Evolutionary conservation across 768 basidiomycete species (phyloP).

Genomic region (Aureoboletus auriporus): DNA sequence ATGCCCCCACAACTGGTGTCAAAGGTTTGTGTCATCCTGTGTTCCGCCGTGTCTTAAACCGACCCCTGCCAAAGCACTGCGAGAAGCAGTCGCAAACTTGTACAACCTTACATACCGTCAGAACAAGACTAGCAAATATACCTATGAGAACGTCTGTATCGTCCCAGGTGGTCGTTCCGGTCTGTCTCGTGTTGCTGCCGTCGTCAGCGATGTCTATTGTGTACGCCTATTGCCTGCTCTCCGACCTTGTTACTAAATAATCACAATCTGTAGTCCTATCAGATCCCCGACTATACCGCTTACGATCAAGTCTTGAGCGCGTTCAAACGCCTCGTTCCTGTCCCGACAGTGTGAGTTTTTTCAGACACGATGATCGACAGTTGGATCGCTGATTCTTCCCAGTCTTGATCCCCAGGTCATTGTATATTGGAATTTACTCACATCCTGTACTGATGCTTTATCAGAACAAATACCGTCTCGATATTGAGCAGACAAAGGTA

Average conservation of each 20-base stretch:
- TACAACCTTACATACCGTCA: conserved; percentile 88
- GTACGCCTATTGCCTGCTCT: conserved; percentile 34
- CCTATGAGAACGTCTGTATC: conserved; percentile 90
- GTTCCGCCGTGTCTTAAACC: neutral
- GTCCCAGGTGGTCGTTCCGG: conserved; percentile 93
- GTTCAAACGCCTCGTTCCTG: conserved; percentile 86
- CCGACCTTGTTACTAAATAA: neutral
- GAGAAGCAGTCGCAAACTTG: conserved; percentile 84
- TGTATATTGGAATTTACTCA: conserved; percentile 1
- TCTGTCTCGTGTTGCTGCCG: conserved; percentile 86
- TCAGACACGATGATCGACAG: neutral
- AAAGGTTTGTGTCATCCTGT: conserved; percentile 47
- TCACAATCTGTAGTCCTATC: conserved; percentile 57
- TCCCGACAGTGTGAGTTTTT: conserved; percentile 80
- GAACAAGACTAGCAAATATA: conserved; percentile 80
- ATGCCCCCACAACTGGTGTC: conserved; percentile 90
- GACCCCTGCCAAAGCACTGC: conserved; percentile 48
- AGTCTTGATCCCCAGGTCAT: conserved; percentile 46
- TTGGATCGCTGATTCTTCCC: conserved; percentile 1
- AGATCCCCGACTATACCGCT: conserved; percentile 89
- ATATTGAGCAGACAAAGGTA: conserved; percentile 77
- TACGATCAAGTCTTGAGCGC: conserved; percentile 82
- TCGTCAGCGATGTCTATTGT: conserved; percentile 85
- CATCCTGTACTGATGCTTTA: conserved; percentile 3
- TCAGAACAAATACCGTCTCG: conserved; percentile 66